A percentile compares a stretch with the other conserved stretches of the same genome.
Conservation (phyloP, 1,284 basidiomycete species). For the Ustilago sp. region DNA sequence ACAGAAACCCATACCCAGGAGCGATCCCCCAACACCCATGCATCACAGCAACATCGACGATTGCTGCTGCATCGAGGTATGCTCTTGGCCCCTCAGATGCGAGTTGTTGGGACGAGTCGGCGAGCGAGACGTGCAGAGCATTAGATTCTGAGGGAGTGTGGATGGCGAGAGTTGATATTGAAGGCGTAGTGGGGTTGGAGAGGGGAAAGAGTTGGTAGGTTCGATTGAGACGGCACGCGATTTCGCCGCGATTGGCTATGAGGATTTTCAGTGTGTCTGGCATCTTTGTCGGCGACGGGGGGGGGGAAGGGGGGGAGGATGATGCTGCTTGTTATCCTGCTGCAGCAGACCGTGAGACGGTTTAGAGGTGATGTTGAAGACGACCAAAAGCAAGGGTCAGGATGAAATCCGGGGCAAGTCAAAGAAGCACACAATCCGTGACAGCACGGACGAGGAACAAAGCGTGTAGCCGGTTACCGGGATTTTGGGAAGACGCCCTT, state of each 20-base stretch:
- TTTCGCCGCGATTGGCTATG: conserved; percentile 59
- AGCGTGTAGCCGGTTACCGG: conserved; percentile 9
- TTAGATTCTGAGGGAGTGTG: conserved; percentile 38
- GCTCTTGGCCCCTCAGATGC: conserved; percentile 62
- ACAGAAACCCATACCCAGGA: conserved; percentile 41
- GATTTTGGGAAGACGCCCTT: neutral
- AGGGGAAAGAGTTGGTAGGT: conserved; percentile 40
- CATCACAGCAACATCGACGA: conserved; percentile 72
- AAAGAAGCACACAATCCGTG: neutral
- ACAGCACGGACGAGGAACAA: neutral
- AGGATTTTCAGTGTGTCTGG: conserved; percentile 62
- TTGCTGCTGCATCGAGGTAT: conserved; percentile 64
- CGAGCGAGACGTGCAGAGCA: conserved; percentile 35
- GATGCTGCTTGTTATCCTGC: neutral
- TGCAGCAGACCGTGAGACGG: no score
- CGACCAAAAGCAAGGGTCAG: no score
- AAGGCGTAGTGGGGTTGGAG: conserved; percentile 6
- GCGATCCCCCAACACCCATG: conserved; percentile 72
- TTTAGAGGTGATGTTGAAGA: no score
- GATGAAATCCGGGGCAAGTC: neutral
- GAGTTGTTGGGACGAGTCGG: conserved; percentile 26
- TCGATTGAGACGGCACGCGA: conserved; percentile 48
- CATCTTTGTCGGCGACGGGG: neutral
- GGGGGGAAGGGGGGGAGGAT: neutral
- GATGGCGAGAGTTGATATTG: conserved; percentile 30